Base-by-base conservation (phyloP, 2,329 filamentous ascomycete species). In the Lecanosticta acicola region DNA sequence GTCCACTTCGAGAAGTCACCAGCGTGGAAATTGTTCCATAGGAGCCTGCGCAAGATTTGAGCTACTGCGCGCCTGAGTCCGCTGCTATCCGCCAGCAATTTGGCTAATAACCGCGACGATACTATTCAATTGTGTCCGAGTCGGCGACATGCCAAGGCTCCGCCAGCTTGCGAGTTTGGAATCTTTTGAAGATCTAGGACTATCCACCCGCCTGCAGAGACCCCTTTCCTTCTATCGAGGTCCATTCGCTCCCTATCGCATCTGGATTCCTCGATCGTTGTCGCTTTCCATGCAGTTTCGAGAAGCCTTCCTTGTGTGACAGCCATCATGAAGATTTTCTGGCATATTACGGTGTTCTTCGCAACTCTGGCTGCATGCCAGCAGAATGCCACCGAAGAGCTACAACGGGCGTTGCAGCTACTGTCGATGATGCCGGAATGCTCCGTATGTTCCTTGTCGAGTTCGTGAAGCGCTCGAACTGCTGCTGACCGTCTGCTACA, bases 391-490 rank as follows among this genome's bases (percentile, higher is more conserved):
- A 49, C 43, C 16, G 41, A 41, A 8, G 20, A 51, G 16, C 39
- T 49, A n/a, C 3, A 19, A n/a, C 29, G 36, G 29, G 46, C 46
- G 9, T 38, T 54, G 33, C 32, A 36, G 7, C 33, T 54, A 17
- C 8, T 51, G 32, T 26, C 41, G n/a, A 39, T 19, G 7, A 52
- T 52, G 46, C 49, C 49, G 10, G 29, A 45, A 19, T 54, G 51
- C 42, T 46, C 51, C 9, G 51, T 52, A 44, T 10, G 32, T 21
- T 29, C 8, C 37, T 39, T 24, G 3, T 8, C 4, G 18, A 18
- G 35, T 9, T 20, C 5, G 11, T 14, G 11, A n/a, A 39, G 17
- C 3, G 37, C 24, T 4, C 10, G 9, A 39, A 4, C 14, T 39
- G 18, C 18, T 19, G 40, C 26, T 42, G 19, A 45, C 33, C 4